A percentile compares a stretch with the other conserved stretches of the same genome.
Evolutionary conservation across 2,329 filamentous ascomycete genomes (phyloP).

Genomic region (Seiridium cupressi): DNA sequence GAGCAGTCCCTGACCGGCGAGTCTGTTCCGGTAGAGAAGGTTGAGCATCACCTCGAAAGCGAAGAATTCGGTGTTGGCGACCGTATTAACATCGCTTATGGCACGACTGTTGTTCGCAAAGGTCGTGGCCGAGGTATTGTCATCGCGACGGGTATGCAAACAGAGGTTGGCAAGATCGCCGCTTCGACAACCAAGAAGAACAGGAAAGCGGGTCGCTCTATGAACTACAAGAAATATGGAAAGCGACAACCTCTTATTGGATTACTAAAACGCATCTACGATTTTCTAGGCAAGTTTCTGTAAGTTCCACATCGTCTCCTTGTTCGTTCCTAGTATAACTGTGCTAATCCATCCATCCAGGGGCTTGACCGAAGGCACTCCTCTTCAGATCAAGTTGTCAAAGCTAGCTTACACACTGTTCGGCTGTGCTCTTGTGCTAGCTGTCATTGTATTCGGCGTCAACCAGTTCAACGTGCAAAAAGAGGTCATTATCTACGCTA

Average conservation of each 20-base stretch:
- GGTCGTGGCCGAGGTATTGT: constrained; percentile 73
- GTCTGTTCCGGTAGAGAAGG: constrained; percentile 69
- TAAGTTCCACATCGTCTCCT: not conserved
- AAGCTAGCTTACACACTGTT: constrained; percentile 77
- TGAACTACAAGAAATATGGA: constrained; percentile 53
- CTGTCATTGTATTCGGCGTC: constrained; percentile 57
- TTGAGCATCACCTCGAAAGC: constrained; percentile 51
- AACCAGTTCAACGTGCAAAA: constrained; percentile 50
- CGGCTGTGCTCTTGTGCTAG: constrained; percentile 60
- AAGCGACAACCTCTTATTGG: constrained; percentile 48
- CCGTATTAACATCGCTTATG: constrained; percentile 72
- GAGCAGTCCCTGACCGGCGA: constrained; percentile 77
- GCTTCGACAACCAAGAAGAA: constrained; percentile 51
- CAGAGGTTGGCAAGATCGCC: constrained; percentile 70
- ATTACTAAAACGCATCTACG: constrained; percentile 43
- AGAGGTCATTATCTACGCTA: constrained; percentile 57
- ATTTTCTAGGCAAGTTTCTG: constrained; percentile 51
- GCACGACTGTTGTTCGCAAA: constrained; percentile 70
- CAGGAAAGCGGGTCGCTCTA: constrained; percentile 52
- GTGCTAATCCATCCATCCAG: constrained; percentile 26
- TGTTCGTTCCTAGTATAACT: not conserved
- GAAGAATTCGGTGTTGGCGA: constrained; percentile 66
- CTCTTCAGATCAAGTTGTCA: constrained; percentile 74
- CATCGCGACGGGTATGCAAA: constrained; percentile 68
- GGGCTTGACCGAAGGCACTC: constrained; percentile 66